Base-by-base conservation (phyloP, 2,329 filamentous ascomycete species). In the Eutypella sp. region DNA sequence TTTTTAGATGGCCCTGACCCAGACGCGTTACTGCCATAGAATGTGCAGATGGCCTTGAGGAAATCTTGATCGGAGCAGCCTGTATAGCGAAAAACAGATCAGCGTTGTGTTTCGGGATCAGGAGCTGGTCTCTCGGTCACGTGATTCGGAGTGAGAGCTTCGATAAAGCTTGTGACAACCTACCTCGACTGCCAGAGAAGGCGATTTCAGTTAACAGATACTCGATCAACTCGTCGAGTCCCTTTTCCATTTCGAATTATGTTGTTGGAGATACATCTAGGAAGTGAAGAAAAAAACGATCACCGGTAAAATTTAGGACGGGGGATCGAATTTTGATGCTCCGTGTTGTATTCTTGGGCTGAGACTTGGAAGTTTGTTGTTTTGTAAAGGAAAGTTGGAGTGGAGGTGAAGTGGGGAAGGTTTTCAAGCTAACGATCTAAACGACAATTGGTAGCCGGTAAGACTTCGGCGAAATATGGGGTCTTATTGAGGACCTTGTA, bases 151-250 rank as follows among this genome's bases (percentile, higher is more conserved):
- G 33, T n/a, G 7, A 8, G n/a, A 29, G 33, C 10, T 40, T 18
- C 29, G 20, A 10, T 24, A 18, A 4, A 15, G 22, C 8, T 23
- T 11, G n/a, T 41, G 15, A 29, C 29, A 40, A 62, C 70, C 57
- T 48, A 73, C 70, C 70, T 51, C 61, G 61, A 44, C 67, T 61
- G 27, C 70, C 70, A 29, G 65, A 67, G 55, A 70, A 72, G 16
- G 69, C 69, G 36, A 71, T 69, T 59, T 73, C 68, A 2, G 60
- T 64, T 46, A 73, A 60, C 48, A 73, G 67, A 48, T 63, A 66
- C 54, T 73, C 70, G 42, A 73, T 63, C 55, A 73, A 58, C 56
- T 68, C 67, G 56, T 73, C 70, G 48, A 72, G 65, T 53, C 68
- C 70, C 51, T 57, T 64, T 39, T 61, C 62, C 65, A 68, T 68